phyloP scores from a whole-genome alignment of 495 filamentous ascomycete genomes.

The Tuber umbilicatum region DNA sequence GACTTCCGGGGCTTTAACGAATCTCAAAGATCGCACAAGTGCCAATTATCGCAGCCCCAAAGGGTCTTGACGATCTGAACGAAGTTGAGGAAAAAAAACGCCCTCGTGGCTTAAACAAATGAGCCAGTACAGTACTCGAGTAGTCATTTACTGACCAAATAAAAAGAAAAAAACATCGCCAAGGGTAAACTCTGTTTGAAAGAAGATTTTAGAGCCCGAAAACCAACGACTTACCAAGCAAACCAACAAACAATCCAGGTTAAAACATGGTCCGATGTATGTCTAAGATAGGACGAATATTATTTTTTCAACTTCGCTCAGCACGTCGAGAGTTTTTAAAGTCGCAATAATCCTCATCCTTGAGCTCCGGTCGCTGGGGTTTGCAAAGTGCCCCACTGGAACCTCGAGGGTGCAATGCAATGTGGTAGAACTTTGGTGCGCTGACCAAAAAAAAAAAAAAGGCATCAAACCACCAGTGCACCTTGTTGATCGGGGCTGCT shows the following conservation, averaged over 20 bases:
- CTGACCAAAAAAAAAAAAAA: background rate
- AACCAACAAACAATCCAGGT: too few relatives aligned
- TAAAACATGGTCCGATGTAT: background rate
- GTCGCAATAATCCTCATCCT: background rate
- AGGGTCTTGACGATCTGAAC: background rate
- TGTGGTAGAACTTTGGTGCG: background rate
- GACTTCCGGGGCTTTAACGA: background rate
- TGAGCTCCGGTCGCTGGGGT: background rate
- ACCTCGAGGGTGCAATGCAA: background rate
- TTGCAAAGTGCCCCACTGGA: background rate
- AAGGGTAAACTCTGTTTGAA: background rate
- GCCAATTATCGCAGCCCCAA: background rate
- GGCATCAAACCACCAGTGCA: background rate
- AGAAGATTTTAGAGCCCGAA: background rate
- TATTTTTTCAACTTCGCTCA: background rate
- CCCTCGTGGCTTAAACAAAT: background rate
- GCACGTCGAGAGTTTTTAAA: background rate
- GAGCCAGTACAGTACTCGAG: too few relatives aligned
- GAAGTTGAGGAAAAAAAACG: background rate
- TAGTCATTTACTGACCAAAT: background rate
- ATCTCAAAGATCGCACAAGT: background rate
- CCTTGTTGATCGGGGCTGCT: background rate
- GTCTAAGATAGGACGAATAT: background rate
- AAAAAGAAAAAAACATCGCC: background rate
- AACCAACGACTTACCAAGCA: too few relatives aligned